Percentiles rank a stretch among this genome's conserved stretches.
phyloP scores from a whole-genome alignment of 306 rosid species.

The Geum urbanum region DNA sequence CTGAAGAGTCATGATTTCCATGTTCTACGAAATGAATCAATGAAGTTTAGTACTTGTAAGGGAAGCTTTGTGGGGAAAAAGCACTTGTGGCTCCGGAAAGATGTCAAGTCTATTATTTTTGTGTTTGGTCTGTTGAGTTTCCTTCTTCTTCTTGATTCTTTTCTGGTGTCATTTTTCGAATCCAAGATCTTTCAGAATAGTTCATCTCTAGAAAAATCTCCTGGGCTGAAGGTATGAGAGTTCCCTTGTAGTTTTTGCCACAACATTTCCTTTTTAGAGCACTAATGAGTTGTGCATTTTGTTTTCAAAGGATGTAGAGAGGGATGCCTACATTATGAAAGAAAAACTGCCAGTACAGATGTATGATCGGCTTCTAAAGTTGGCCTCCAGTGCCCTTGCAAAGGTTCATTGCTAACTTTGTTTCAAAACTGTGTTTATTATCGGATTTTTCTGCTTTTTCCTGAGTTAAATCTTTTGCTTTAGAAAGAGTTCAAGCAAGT shows the following conservation, averaged over 20 bases:
- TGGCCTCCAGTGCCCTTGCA: neutral
- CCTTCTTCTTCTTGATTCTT: slow-evolving; percentile 69
- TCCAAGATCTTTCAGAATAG: slow-evolving; percentile 36
- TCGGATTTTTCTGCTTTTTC: neutral
- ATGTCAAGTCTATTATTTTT: slow-evolving; percentile 49
- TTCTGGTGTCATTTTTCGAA: slow-evolving; percentile 59
- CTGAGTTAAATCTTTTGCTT: slow-evolving; percentile 13
- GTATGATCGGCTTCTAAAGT: slow-evolving; percentile 61
- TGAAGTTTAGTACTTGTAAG: slow-evolving; percentile 52
- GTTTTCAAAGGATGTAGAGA: slow-evolving; percentile 35
- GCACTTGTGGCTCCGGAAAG: slow-evolving; percentile 54
- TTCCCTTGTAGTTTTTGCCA: neutral
- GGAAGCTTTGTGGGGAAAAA: slow-evolving; percentile 51
- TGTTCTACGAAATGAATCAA: slow-evolving; percentile 41
- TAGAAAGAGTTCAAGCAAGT: slow-evolving; percentile 69
- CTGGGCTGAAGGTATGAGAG: slow-evolving; percentile 13
- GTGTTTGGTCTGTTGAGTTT: slow-evolving; percentile 58
- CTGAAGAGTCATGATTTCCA: slow-evolving; percentile 42
- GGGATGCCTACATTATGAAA: slow-evolving; percentile 26
- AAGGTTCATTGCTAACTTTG: slow-evolving; percentile 36
- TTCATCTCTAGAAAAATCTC: slow-evolving; percentile 35
- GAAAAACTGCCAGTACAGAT: slow-evolving; percentile 50
- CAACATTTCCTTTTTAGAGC: neutral
- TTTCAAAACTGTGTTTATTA: slow-evolving; percentile 27
- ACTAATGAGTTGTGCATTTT: neutral